Conservation (phyloP, 306 rosid genomes). For the Luffa acutangula region DNA sequence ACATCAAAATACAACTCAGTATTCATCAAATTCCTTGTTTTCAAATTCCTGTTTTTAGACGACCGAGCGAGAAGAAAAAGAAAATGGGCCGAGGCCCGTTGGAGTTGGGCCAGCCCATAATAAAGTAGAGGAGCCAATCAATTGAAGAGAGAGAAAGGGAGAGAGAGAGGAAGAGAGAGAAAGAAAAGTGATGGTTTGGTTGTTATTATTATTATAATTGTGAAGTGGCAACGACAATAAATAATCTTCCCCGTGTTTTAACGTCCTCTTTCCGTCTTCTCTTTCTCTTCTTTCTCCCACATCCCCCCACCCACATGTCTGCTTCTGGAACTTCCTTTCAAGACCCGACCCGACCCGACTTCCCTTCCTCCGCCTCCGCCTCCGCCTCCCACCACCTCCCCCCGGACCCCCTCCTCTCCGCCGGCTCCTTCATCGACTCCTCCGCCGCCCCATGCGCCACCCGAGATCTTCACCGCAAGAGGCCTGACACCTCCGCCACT, state of each 20-base stretch:
- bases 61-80: neutral
- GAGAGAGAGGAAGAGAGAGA: no score
- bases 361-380: neutral
- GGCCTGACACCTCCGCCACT: neutral
- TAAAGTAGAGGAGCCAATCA: neutral
- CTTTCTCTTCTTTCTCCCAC: neutral
- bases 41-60: no score
- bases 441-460: neutral
- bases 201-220: neutral
- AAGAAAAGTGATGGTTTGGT: neutral
- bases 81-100: neutral
- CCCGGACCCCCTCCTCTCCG: slow-evolving; percentile 31
- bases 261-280: neutral
- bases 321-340: slow-evolving; percentile 4
- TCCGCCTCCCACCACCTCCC: neutral
- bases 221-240: neutral
- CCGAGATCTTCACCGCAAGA: neutral
- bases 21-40: no score
- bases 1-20: no score
- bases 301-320: neutral
- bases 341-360: neutral
- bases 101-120: neutral
- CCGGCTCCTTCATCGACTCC: slow-evolving; percentile 30
- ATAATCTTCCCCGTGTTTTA: neutral
- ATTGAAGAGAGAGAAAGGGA: neutral